Conservation (phyloP, 139 green algal genomes). For the Chlorella vulgaris region DNA sequence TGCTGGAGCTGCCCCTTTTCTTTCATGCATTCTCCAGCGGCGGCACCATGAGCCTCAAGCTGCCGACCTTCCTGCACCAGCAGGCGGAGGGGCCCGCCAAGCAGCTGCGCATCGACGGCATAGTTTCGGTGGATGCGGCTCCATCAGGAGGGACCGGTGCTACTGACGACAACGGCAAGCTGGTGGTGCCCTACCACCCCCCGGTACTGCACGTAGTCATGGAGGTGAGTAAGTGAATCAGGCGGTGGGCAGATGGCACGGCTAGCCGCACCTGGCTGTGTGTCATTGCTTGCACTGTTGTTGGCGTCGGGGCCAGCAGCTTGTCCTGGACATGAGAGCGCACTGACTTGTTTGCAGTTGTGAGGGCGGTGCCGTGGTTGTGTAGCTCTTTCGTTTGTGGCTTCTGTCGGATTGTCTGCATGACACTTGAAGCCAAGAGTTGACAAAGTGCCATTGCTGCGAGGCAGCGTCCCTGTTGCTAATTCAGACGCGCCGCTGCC, state of each 20-base stretch:
- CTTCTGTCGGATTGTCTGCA: too few relatives aligned
- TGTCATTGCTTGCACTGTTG: too few relatives aligned
- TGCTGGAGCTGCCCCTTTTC: not conserved
- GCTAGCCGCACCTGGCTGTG: too few relatives aligned
- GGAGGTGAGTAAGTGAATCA: too few relatives aligned
- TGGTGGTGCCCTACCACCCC: not conserved
- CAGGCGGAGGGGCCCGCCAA: not conserved
- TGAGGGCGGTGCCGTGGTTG: too few relatives aligned
- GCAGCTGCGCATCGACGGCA: not conserved
- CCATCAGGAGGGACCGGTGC: not conserved
- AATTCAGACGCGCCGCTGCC: not conserved
- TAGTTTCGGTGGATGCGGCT: not conserved
- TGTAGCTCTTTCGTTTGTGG: too few relatives aligned
- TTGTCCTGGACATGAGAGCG: too few relatives aligned
- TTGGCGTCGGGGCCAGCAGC: too few relatives aligned
- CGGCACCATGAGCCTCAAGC: not conserved
- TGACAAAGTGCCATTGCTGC: not conserved
- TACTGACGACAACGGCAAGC: not conserved
- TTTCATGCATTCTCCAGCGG: not conserved
- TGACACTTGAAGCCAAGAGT: too few relatives aligned
- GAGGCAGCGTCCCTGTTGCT: not conserved
- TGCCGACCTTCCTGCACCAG: not conserved
- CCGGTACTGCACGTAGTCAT: not conserved
- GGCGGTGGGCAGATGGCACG: too few relatives aligned
- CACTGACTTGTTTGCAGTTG: too few relatives aligned